A percentile compares a stretch with the other conserved stretches of the same genome.
These are phyloP conservation scores for Magnaporthiopsis poae DNA, from an alignment of 2,329 filamentous ascomycete genomes.

Conservation along the genomic window DNA sequence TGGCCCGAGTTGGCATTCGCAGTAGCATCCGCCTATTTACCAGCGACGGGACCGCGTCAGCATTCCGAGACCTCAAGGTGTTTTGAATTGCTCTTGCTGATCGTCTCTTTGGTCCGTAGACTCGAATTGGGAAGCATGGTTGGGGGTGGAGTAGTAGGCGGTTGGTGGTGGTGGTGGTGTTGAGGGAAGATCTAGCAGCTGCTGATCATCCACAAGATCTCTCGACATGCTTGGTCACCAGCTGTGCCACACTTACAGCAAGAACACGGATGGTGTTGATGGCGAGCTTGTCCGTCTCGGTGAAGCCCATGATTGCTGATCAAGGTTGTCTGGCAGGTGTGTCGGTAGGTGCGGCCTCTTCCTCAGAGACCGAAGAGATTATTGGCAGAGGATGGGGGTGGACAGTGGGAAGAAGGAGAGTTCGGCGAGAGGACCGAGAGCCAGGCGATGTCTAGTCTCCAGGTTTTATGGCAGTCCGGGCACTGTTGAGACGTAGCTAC, in stretches of 20 bases:
- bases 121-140: not conserved
- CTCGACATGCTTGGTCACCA: slow-evolving; percentile 8
- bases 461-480: slow-evolving; percentile 2
- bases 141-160: no score
- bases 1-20: slow-evolving; percentile 93
- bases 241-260: slow-evolving; percentile 59
- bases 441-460: slow-evolving; percentile 8
- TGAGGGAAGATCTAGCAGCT: slow-evolving; percentile 7
- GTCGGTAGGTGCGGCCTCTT: slow-evolving; percentile 5
- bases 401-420: slow-evolving; percentile 16
- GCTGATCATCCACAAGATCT: not conserved
- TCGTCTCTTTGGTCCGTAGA: no score
- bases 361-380: slow-evolving; percentile 12
- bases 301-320: slow-evolving; percentile 68
- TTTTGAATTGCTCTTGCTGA: not conserved
- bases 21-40: slow-evolving; percentile 87
- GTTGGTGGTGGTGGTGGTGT: not conserved
- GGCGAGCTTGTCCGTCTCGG: slow-evolving; percentile 76
- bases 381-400: slow-evolving; percentile 10
- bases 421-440: slow-evolving; percentile 19
- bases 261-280: slow-evolving; percentile 97
- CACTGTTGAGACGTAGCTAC: not conserved
- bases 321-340: not conserved
- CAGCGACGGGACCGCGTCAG: not conserved
- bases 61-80: not conserved